These are phyloP conservation scores for Colletotrichum neosansevieriae DNA, from an alignment of 2,329 filamentous ascomycete species.

Conservation along the genomic window DNA sequence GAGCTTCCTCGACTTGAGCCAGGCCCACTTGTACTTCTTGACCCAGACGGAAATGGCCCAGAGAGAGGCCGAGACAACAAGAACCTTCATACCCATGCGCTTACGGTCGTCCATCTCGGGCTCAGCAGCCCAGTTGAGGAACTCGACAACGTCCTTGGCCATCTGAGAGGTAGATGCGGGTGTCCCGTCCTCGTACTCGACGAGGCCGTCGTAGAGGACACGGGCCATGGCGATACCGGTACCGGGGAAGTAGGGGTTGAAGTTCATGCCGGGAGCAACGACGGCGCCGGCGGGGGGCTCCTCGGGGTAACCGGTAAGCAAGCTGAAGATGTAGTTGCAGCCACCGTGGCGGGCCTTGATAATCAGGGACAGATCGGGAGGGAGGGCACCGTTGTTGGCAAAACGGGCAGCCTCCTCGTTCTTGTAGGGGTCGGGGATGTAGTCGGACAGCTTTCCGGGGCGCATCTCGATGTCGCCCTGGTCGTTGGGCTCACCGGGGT, in stretches of 20 bases:
- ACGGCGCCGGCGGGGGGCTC: constrained; percentile 91
- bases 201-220: constrained; percentile 96
- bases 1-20: constrained; percentile 95
- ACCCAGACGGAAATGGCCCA: constrained; percentile 94
- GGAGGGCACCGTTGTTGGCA: constrained; percentile 97
- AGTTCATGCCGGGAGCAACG: constrained; percentile 93
- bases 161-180: constrained; percentile 97
- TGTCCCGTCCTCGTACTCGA: constrained; percentile 98
- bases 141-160: constrained; percentile 99
- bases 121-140: constrained; percentile 99
- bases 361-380: constrained; percentile 97
- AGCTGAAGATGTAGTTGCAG: constrained; percentile 97
- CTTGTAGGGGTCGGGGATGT: constrained; percentile 94
- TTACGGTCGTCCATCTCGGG: constrained; percentile 99
- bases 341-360: constrained; percentile 98
- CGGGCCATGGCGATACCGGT: constrained; percentile 99
- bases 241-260: constrained; percentile 99
- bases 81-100: constrained; percentile 99
- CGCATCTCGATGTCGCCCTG: constrained; percentile 98
- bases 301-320: constrained; percentile 97
- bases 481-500: constrained; percentile 97
- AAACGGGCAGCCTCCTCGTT: constrained; percentile 98
- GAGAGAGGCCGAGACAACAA: constrained; percentile 82
- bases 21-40: constrained; percentile 99
- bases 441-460: constrained; percentile 97